Evolutionary conservation across 1,284 basidiomycete species (phyloP).

Genomic region (Rhodotorula sp.): DNA sequence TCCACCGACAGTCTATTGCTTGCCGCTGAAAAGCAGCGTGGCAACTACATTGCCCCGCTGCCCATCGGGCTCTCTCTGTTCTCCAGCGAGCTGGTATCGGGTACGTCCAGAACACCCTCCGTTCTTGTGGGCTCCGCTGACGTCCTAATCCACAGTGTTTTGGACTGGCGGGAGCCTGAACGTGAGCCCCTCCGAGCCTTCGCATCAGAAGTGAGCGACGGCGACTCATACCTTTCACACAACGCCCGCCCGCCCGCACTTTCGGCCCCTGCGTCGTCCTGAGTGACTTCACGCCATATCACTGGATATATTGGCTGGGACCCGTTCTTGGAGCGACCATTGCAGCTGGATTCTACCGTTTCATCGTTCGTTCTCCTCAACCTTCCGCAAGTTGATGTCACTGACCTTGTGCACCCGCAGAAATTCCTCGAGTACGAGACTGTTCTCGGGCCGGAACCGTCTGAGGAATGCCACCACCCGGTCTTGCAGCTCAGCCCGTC

Average conservation of each 20-base stretch:
- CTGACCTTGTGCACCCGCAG: background rate
- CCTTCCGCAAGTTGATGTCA: background rate
- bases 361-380: background rate
- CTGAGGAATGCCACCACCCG: background rate
- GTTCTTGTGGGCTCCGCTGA: too few relatives aligned
- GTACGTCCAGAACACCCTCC: too few relatives aligned
- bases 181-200: background rate
- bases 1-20: constrained; percentile 62
- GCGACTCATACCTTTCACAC: background rate
- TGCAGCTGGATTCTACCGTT: constrained; percentile 1
- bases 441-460: background rate
- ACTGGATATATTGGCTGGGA: constrained; percentile 7
- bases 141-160: too few relatives aligned
- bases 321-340: background rate
- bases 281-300: constrained; percentile 52
- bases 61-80: constrained; percentile 13
- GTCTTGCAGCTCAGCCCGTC: background rate
- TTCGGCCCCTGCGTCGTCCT: constrained; percentile 70
- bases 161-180: constrained; percentile 20
- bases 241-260: constrained; percentile 43
- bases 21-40: constrained; percentile 51
- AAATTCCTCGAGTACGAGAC: constrained; percentile 6
- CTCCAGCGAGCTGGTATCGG: constrained; percentile 5
- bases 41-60: background rate
- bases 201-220: background rate